A percentile compares a stretch with the other conserved stretches of the same genome.
Conservation (phyloP, 345 rosid species). For the Carallia pectinifolia region DNA sequence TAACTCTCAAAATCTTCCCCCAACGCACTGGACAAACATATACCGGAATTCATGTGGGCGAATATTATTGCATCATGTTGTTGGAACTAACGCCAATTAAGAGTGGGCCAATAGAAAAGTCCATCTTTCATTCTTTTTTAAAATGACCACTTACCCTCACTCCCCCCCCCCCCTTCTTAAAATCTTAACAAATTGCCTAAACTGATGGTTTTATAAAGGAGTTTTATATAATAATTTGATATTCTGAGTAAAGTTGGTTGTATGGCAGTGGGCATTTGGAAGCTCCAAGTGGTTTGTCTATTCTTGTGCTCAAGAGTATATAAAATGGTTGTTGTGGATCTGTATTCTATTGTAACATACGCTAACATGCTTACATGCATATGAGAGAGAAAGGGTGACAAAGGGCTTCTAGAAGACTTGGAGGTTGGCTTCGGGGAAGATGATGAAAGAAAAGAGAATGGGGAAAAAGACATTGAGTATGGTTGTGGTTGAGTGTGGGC, state of each 20-base stretch:
- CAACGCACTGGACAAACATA: conserved; percentile 30
- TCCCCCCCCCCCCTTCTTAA: background rate
- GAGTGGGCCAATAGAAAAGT: conserved; percentile 18
- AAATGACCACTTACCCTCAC: background rate
- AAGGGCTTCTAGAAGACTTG: conserved; percentile 51
- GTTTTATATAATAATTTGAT: background rate
- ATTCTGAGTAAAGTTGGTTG: conserved; percentile 29
- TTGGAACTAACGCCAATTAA: conserved; percentile 39
- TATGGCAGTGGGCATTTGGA: conserved; percentile 24
- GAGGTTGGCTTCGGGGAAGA: conserved; percentile 43
- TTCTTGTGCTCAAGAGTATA: conserved; percentile 30
- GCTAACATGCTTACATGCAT: conserved; percentile 25
- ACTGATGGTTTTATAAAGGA: too few relatives aligned
- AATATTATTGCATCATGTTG: conserved; percentile 21
- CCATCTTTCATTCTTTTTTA: background rate
- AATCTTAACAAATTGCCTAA: background rate
- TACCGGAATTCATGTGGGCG: conserved; percentile 35
- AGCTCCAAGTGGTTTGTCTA: conserved; percentile 31
- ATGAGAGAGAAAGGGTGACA: conserved; percentile 34
- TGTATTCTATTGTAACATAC: conserved; percentile 47
- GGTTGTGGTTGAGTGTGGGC: conserved; percentile 59
- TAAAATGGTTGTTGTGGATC: conserved; percentile 47
- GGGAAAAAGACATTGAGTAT: conserved; percentile 24
- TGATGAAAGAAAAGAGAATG: conserved; percentile 24
- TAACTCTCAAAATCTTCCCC: conserved; percentile 42